phyloP scores from a whole-genome alignment of 1,139 yeast species.

The Lodderomyces metapsilosis region DNA sequence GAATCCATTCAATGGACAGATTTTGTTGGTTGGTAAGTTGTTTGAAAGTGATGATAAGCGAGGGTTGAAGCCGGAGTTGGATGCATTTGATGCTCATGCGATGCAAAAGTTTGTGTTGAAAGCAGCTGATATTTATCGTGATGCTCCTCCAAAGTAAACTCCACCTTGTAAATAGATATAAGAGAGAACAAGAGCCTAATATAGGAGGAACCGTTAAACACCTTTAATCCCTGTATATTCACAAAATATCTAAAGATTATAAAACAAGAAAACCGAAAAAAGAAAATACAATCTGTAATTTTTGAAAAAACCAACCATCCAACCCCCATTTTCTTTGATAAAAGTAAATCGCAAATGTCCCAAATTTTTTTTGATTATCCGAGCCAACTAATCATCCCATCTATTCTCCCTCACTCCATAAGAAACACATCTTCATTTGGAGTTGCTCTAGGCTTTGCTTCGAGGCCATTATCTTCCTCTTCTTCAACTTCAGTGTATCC shows the following conservation, averaged over 20 bases:
- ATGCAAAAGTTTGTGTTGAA: slow-evolving; percentile 27
- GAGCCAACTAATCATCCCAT: too few relatives aligned
- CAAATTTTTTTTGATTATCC: too few relatives aligned
- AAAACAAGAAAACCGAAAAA: background rate
- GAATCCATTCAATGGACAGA: slow-evolving; percentile 67
- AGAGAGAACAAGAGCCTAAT: background rate
- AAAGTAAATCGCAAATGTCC: too few relatives aligned
- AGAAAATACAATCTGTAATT: background rate
- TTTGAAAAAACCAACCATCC: background rate
- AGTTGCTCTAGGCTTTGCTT: background rate
- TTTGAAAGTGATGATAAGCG: slow-evolving; percentile 61
- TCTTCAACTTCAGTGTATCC: background rate
- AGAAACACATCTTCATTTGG: slow-evolving; percentile 29
- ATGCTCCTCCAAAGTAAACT: slow-evolving; percentile 20
- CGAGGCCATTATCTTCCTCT: background rate
- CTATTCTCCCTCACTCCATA: too few relatives aligned
- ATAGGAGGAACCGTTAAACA: too few relatives aligned
- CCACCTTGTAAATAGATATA: slow-evolving; percentile 6
- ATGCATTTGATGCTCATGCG: slow-evolving; percentile 21
- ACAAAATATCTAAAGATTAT: background rate
- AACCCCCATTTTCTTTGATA: too few relatives aligned
- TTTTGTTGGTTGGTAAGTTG: slow-evolving; percentile 74
- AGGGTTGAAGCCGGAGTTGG: slow-evolving; percentile 33
- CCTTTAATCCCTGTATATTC: slow-evolving; percentile 3
- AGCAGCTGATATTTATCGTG: slow-evolving; percentile 33